Evolutionary conservation across 257 asterid species (phyloP).

Genomic region (Solanum virginianum): DNA sequence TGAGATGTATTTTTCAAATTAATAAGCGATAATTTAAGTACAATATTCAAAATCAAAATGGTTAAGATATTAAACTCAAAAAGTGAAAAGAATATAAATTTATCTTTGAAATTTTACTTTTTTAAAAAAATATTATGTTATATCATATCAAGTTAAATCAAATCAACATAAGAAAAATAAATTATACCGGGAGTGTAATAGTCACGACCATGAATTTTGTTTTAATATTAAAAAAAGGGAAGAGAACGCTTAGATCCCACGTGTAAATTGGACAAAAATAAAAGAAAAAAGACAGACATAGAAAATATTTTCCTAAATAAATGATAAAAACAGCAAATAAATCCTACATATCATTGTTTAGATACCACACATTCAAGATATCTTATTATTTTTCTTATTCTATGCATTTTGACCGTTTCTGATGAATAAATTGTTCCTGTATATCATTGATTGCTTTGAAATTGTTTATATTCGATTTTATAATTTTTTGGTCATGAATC

Average conservation of each 20-base stretch:
- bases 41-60: too few species aligned
- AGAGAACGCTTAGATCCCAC: background rate
- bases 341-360: background rate
- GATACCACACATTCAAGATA: background rate
- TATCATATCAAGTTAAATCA: too few species aligned
- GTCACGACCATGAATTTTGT: too few species aligned
- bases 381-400: background rate
- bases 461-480: background rate
- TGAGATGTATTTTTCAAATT: too few species aligned
- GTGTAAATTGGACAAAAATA: background rate
- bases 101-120: too few species aligned
- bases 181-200: too few species aligned
- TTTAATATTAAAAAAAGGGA: background rate
- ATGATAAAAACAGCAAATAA: background rate
- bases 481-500: background rate
- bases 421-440: background rate
- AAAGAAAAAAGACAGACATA: background rate
- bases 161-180: too few species aligned
- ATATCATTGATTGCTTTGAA: background rate
- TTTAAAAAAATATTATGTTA: too few species aligned
- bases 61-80: too few species aligned
- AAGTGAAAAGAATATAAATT: too few species aligned
- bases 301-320: background rate
- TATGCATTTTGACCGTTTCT: background rate
- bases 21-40: too few species aligned